Conservation (phyloP, 768 basidiomycete genomes). For the Boletus huronensis region DNA sequence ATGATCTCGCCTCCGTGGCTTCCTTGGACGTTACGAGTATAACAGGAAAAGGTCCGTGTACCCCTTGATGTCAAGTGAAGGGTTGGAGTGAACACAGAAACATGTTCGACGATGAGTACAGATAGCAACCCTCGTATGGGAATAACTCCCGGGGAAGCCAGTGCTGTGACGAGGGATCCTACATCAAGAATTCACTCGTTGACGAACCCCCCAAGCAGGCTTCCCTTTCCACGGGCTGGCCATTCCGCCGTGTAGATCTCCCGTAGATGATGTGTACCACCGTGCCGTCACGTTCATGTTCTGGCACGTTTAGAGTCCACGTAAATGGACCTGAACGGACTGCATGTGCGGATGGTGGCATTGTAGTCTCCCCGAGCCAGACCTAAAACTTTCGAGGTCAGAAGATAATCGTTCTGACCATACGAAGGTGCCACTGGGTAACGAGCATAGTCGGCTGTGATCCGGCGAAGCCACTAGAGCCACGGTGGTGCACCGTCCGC, state of each 20-base stretch:
- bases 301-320: background rate
- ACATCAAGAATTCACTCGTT: background rate
- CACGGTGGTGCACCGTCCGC: background rate
- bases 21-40: background rate
- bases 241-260: background rate
- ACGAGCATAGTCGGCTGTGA: background rate
- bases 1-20: background rate
- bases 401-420: too few relatives aligned
- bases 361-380: too few relatives aligned
- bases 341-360: background rate
- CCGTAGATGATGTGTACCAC: background rate
- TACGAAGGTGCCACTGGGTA: too few relatives aligned
- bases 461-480: background rate
- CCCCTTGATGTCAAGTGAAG: background rate
- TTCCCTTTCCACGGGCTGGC: background rate
- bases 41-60: background rate
- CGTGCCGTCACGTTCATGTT: background rate
- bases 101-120: background rate
- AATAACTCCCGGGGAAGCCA: background rate
- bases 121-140: background rate
- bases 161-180: background rate
- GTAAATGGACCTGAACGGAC: background rate
- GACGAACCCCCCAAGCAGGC: background rate
- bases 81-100: background rate
- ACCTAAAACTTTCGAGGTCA: too few relatives aligned